Base-by-base conservation (phyloP, 75 land plant genomes). In the Picea sitchensis region DNA sequence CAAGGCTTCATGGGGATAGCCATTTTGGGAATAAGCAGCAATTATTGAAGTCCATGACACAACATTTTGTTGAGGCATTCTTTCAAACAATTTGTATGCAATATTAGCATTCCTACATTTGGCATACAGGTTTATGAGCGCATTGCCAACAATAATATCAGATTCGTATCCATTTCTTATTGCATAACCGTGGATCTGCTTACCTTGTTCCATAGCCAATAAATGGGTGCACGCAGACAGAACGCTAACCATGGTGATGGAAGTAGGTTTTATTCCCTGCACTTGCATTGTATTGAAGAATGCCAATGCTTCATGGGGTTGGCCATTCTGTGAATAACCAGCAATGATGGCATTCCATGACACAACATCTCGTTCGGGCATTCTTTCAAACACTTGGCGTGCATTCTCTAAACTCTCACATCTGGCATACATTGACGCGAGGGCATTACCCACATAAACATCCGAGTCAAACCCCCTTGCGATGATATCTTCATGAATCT, bases 41-140 rank as follows among this genome's bases (percentile, higher is more conserved):
- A 84, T 75, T 77, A 84, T 75, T 12, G 85, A 14, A 75, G 36
- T 81, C 85, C 85, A 84, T n/a, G 83, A 81, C 20, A 84, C 73
- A 0, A 76, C 75, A 67, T 80, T 68, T 31, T 58, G 57, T 15
- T 15, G 6, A 34, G 61, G 11, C 69, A 84, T 81, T 17, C 44
- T 57, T 44, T 80, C 68, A 59, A 84, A 84, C n/a, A 76, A 18
- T 12, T 76, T 34, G 15, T 58, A 18, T 18, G 83, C 83, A 65
- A 61, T 77, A 23, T 12, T 23, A 20, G 81, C 11, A 57, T 41
- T 67, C n/a, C 83, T 79, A 68, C 80, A 64, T 47, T 77, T 76
- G 47, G 69, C 84, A 77, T 84, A 84, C 84, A 85, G 78, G 18
- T 78, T 79, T 15, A 85, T 18, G 71, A 81, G 73, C 6, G 67